Evolutionary conservation across 441 rosid species (phyloP).

Genomic region (Macaranga tanarius): DNA sequence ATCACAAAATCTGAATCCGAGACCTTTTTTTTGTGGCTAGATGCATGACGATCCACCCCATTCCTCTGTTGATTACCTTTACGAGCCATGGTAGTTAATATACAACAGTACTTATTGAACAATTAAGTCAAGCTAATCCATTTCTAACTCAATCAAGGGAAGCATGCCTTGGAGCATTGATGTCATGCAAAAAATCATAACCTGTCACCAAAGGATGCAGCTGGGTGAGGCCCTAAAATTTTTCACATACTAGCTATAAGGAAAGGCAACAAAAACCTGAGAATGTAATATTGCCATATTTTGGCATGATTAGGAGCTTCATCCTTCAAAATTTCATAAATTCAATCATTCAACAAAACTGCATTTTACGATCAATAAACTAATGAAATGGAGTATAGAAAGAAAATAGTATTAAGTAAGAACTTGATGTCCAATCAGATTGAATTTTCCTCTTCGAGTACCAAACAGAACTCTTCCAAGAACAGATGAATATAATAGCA

Average conservation of each 20-base stretch:
- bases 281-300: too few relatives aligned
- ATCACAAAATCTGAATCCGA: constrained; percentile 40
- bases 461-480: too few relatives aligned
- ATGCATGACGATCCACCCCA: constrained; percentile 53
- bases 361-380: too few relatives aligned
- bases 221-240: constrained; percentile 2
- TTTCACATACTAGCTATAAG: background rate
- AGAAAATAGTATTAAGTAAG: too few relatives aligned
- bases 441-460: too few relatives aligned
- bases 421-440: too few relatives aligned
- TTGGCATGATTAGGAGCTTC: too few relatives aligned
- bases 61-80: constrained; percentile 80
- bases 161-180: constrained; percentile 19
- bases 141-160: constrained; percentile 23
- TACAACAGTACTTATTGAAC: constrained; percentile 9
- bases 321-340: too few relatives aligned
- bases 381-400: too few relatives aligned
- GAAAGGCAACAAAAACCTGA: constrained; percentile 2
- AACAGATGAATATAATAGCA: too few relatives aligned
- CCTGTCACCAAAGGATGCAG: constrained; percentile 31
- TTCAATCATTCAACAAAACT: too few relatives aligned
- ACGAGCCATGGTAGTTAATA: constrained; percentile 62
- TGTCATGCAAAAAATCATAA: constrained; percentile 14
- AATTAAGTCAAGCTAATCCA: constrained; percentile 26
- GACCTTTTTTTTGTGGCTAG: constrained; percentile 50